These are phyloP conservation scores for Scleroderma bovista DNA, from an alignment of 768 basidiomycete species.

Conservation along the genomic window DNA sequence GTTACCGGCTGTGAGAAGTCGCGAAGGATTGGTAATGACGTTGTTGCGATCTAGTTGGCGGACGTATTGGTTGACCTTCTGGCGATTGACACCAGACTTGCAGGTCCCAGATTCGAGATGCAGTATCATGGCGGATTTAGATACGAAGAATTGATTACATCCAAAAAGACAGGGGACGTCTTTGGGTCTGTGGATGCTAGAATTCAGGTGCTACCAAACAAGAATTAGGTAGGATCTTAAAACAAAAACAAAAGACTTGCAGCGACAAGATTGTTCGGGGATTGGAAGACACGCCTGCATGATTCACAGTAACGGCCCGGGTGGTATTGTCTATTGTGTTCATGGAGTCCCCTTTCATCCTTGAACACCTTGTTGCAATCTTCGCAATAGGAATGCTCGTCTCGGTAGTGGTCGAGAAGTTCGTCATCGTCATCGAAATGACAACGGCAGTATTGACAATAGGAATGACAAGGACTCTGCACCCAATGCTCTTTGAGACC, in stretches of 20 bases:
- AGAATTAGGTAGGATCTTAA: neutral
- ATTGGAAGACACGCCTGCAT: conserved; percentile 41
- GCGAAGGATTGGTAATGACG: conserved; percentile 51
- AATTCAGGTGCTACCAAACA: conserved; percentile 43
- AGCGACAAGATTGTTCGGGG: conserved; percentile 11
- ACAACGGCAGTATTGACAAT: conserved; percentile 46
- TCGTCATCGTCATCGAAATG: conserved; percentile 33
- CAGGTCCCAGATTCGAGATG: conserved; percentile 64
- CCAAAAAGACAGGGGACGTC: conserved; percentile 36
- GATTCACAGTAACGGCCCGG: no score
- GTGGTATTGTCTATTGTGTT: conserved; percentile 48
- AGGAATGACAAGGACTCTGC: conserved; percentile 43
- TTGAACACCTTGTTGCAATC: conserved; percentile 39
- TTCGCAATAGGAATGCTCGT: conserved; percentile 39
- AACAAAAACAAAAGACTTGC: conserved; percentile 4
- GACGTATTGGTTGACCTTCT: conserved; percentile 32
- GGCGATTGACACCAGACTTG: conserved; percentile 41
- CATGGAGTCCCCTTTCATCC: conserved; percentile 33
- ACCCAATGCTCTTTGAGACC: conserved; percentile 48
- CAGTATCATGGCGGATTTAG: conserved; percentile 47
- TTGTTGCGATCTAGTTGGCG: conserved; percentile 39
- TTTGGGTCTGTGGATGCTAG: conserved; percentile 42
- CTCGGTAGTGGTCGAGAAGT: conserved; percentile 37
- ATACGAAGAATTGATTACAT: conserved; percentile 47
- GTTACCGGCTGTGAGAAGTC: conserved; percentile 36